Evolutionary conservation across 371 early-diverging fungal genomes (phyloP).

Genomic region (Mortierella sp.): DNA sequence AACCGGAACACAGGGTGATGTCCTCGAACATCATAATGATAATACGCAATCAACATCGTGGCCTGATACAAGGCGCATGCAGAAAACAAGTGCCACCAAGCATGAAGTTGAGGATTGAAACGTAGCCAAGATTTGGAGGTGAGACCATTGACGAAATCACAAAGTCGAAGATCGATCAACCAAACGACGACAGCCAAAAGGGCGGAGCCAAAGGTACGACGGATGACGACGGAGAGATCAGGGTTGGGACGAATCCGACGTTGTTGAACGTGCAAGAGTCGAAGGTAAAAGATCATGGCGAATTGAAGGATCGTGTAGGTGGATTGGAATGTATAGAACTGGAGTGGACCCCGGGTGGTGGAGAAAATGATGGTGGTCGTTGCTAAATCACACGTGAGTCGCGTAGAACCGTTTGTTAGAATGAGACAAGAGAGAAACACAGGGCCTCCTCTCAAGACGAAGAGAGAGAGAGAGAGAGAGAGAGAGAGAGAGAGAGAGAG

Average conservation of each 20-base stretch:
- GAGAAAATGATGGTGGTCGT: conserved; percentile 34
- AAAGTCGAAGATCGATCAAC: conserved; percentile 59
- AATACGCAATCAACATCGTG: conserved; percentile 30
- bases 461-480: too few relatives aligned
- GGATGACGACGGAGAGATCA: conserved; percentile 40
- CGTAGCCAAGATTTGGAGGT: conserved; percentile 49
- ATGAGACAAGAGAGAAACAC: too few relatives aligned
- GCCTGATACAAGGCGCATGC: conserved; percentile 46
- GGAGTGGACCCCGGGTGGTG: conserved; percentile 20
- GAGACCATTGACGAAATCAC: conserved; percentile 58
- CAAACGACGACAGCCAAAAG: conserved; percentile 55
- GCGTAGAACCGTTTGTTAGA: too few relatives aligned
- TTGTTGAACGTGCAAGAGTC: conserved; percentile 33
- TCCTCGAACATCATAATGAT: conserved; percentile 20
- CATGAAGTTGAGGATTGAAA: conserved; percentile 63
- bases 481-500: too few relatives aligned
- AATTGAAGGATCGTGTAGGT: conserved; percentile 42
- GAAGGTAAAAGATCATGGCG: conserved; percentile 34
- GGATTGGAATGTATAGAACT: conserved; percentile 39
- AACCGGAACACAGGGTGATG: conserved; percentile 16
- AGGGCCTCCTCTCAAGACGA: too few relatives aligned
- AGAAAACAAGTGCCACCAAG: conserved; percentile 66
- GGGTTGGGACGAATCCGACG: conserved; percentile 13
- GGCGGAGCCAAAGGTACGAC: conserved; percentile 52
- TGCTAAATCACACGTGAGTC: conserved; percentile 2